Evolutionary conservation across 2,329 filamentous ascomycete genomes (phyloP).

Genomic region (Aspergillus clavatus): DNA sequence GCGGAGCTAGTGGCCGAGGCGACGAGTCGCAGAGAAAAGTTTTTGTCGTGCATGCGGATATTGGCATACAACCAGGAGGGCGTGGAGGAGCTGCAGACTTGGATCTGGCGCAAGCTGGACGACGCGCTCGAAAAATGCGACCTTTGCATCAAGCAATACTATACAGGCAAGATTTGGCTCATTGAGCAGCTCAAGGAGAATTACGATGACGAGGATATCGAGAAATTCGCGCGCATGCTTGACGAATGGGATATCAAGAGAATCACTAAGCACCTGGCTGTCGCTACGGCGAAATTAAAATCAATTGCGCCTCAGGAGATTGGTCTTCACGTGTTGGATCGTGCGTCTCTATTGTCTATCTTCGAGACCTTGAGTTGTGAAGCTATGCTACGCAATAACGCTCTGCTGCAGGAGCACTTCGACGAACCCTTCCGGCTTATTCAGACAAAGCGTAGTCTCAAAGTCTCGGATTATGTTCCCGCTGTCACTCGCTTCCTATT

Average conservation of each 20-base stretch:
- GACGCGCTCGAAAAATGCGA: slow-evolving; percentile 60
- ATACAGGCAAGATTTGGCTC: slow-evolving; percentile 61
- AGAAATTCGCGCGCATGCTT: slow-evolving; percentile 52
- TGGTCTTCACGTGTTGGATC: slow-evolving; percentile 47
- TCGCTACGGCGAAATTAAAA: slow-evolving; percentile 52
- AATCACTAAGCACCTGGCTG: slow-evolving; percentile 56
- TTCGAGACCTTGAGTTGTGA: slow-evolving; percentile 87
- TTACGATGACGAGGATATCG: slow-evolving; percentile 45
- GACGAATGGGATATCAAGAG: slow-evolving; percentile 58
- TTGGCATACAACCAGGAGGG: slow-evolving; percentile 62
- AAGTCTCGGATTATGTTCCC: slow-evolving; percentile 69
- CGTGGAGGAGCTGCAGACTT: slow-evolving; percentile 55
- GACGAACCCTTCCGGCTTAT: slow-evolving; percentile 78
- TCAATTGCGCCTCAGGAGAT: slow-evolving; percentile 48
- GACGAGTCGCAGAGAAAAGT: slow-evolving; percentile 54
- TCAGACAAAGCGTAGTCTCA: slow-evolving; percentile 72
- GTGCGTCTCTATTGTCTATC: slow-evolving; percentile 67
- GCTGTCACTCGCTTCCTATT: slow-evolving; percentile 84
- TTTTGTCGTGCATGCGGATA: slow-evolving; percentile 64
- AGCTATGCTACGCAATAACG: slow-evolving; percentile 61
- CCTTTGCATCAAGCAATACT: slow-evolving; percentile 68
- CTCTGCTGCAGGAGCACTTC: slow-evolving; percentile 57
- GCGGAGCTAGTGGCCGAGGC: slow-evolving; percentile 51
- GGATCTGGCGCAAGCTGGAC: slow-evolving; percentile 57
- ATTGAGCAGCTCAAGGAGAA: slow-evolving; percentile 58